Evolutionary conservation across 805 yeast species (phyloP).

Genomic region (Komagataella pastoris): DNA sequence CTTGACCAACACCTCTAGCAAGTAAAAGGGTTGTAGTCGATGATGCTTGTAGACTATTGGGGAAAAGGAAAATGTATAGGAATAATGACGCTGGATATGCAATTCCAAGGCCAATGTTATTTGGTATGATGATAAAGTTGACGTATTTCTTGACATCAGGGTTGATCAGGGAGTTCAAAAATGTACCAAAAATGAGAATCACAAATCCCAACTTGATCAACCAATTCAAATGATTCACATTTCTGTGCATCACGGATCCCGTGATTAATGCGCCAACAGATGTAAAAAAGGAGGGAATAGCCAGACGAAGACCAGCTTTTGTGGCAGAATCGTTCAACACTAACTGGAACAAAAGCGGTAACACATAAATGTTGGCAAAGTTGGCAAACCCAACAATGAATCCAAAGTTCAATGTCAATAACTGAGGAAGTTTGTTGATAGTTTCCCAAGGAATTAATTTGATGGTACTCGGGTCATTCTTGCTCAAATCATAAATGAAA

Average conservation of each 20-base stretch:
- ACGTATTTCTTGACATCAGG: conserved; percentile 14
- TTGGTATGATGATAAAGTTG: conserved; percentile 17
- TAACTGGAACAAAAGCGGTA: conserved; percentile 28
- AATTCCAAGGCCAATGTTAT: conserved; percentile 25
- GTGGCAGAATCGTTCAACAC: conserved; percentile 25
- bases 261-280: conserved; percentile 28
- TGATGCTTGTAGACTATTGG: conserved; percentile 20
- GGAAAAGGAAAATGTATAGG: conserved; percentile 21
- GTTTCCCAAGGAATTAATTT: conserved; percentile 19
- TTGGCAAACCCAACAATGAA: conserved; percentile 23
- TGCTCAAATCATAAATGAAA: conserved; percentile 10
- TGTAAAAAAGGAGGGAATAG: conserved; percentile 25
- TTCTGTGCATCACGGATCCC: conserved; percentile 23
- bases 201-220: conserved; percentile 20
- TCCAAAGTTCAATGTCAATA: conserved; percentile 16
- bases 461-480: conserved; percentile 6
- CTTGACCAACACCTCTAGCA: conserved; percentile 25
- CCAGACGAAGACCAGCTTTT: conserved; percentile 25
- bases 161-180: conserved; percentile 13
- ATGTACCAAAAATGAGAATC: conserved; percentile 23
- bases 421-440: conserved; percentile 12
- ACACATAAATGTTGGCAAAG: conserved; percentile 25
- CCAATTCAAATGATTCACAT: conserved; percentile 11
- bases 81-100: conserved; percentile 23
- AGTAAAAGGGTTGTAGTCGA: conserved; percentile 25